Base-by-base conservation (phyloP, 129 eudicot species). In the Arctium minus region DNA sequence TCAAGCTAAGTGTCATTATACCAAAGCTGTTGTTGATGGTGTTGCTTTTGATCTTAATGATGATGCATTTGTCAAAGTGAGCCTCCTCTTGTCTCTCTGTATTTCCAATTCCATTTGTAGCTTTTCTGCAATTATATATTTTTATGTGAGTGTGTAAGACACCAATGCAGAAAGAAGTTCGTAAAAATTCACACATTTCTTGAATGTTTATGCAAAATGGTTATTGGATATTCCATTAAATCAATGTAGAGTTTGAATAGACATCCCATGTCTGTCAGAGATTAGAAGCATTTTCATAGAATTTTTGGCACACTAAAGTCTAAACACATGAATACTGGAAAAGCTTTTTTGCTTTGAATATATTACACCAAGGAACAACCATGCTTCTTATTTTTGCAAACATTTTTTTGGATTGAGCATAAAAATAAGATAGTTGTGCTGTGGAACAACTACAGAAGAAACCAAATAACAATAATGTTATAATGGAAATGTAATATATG, bases 1-100 rank as follows among this genome's bases (percentile, higher is more conserved):
- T 29, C 93, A 92, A 86, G 97, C 97, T 42, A 86, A 69, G 79
- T 81, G 88, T 30, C 97, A 92, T 72, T 92, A 81, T 42, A 75
- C 83, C 1, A 76, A 88, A 76, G 93, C 93, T 18, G 32, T 80
- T 35, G 92, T 89, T 71, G 97, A 92, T 86, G 97, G 93, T 7
- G 30, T 85, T 62, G 42, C 8, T 13, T 82, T 76, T 32, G 38
- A 89, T 72, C 90, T 92, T 1, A 27, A 65, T 38, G 97, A 92
- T 22, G 82, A 86, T 38, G 88, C 89, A 4, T 92, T 70, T 69
- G 83, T 92, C 65, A 73, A 89, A 71, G 97, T 92, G 38, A 84
- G 76, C 84, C 70, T 74, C 71, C 31, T 18, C 11, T 80, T 31
- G 13, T 12, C 32, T 67, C 32, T 80, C 12, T 65, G 5, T 35